Conservation (phyloP, 176 grass and related monocot genomes). For the Chloris gayana region DNA sequence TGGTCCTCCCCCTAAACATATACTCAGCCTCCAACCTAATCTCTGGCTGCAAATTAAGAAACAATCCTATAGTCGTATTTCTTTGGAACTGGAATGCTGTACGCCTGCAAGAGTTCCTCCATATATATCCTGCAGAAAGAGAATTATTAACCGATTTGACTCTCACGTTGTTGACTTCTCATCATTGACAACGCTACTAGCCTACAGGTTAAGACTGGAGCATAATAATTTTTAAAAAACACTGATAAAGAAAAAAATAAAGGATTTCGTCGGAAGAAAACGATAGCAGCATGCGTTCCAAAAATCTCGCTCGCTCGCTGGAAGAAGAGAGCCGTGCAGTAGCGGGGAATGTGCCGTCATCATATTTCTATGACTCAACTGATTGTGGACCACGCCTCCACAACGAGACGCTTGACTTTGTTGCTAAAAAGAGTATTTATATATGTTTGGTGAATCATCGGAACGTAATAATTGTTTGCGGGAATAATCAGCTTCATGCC, state of each 20-base stretch:
- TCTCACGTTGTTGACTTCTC: too few species aligned
- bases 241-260: neutral
- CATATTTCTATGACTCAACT: slow-evolving; percentile 40
- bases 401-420: slow-evolving; percentile 41
- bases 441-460: neutral
- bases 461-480: slow-evolving; percentile 25
- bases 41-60: neutral
- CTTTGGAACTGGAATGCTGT: too few species aligned
- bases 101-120: too few species aligned
- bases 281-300: neutral
- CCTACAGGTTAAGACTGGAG: neutral
- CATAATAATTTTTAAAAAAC: neutral
- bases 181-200: too few species aligned
- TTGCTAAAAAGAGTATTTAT: neutral
- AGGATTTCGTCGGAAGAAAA: neutral
- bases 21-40: neutral
- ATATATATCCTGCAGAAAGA: neutral
- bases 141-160: too few species aligned
- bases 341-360: neutral
- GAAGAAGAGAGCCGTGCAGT: slow-evolving; percentile 20
- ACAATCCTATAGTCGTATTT: too few species aligned
- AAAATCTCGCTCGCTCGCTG: neutral
- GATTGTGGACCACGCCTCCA: slow-evolving; percentile 18
- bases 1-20: slow-evolving; percentile 28
- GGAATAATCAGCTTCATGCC: slow-evolving; percentile 32